These are phyloP conservation scores for Ascosphaera apis DNA, from an alignment of 2,329 filamentous ascomycete species.

Conservation along the genomic window DNA sequence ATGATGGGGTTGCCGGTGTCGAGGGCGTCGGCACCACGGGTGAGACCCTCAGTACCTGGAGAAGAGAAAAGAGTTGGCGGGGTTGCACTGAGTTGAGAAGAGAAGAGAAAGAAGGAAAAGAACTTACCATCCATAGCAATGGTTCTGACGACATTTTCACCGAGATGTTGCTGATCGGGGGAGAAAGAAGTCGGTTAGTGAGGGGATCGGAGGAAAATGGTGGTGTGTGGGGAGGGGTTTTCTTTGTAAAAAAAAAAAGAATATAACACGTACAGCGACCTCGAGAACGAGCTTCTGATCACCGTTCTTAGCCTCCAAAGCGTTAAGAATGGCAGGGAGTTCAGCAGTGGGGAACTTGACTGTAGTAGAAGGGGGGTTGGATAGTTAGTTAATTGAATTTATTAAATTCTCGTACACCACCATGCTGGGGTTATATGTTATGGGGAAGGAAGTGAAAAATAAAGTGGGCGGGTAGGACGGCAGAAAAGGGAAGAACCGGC, in stretches of 20 bases:
- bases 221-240: constrained; percentile 1
- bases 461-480: no score
- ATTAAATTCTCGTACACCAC: no score
- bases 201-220: constrained; percentile 5
- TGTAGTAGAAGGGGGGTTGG: no score
- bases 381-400: no score
- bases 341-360: constrained; percentile 93
- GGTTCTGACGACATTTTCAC: constrained; percentile 95
- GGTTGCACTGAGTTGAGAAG: background rate
- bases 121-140: constrained; percentile 98
- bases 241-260: constrained; percentile 2
- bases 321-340: constrained; percentile 94
- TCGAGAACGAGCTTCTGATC: constrained; percentile 89
- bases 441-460: constrained; percentile 5
- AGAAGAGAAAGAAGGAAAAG: constrained; percentile 2
- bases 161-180: constrained; percentile 70
- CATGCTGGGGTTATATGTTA: no score
- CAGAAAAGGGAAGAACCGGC: no score
- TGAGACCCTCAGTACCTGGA: constrained; percentile 93
- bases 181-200: constrained; percentile 8
- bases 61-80: constrained; percentile 2
- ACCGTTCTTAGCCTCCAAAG: constrained; percentile 74
- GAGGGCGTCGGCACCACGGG: constrained; percentile 61
- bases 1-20: constrained; percentile 92
- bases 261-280: constrained; percentile 52